Percentiles rank a stretch among this genome's conserved stretches.
Evolutionary conservation across 495 filamentous ascomycete genomes (phyloP).

Genomic region (Neurospora sp.): DNA sequence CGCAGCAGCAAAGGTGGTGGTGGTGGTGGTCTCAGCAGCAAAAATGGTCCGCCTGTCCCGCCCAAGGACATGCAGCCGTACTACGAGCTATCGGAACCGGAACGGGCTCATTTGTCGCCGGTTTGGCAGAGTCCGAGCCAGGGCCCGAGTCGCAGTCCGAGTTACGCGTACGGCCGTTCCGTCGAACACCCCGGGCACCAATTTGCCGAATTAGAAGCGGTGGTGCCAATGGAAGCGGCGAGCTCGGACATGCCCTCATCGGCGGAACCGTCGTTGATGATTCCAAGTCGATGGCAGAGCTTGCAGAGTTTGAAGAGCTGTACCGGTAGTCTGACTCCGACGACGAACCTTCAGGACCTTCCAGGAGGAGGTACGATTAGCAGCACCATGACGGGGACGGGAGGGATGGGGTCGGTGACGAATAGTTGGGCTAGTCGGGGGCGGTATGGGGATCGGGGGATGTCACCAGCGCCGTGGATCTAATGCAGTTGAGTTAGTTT

Average conservation of each 20-base stretch:
- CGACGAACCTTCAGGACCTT: not conserved
- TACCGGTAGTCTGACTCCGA: not conserved
- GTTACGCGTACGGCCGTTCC: not conserved
- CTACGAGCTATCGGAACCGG: slow-evolving; percentile 11
- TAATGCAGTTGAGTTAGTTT: not conserved
- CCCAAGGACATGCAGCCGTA: slow-evolving; percentile 15
- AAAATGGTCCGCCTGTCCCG: slow-evolving; percentile 12
- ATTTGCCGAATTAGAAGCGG: slow-evolving; percentile 11
- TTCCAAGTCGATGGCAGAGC: not conserved
- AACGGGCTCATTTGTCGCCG: not conserved
- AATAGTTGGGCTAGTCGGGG: not conserved
- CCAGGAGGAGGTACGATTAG: not conserved
- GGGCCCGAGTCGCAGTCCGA: not conserved
- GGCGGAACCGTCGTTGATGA: not conserved
- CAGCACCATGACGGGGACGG: not conserved
- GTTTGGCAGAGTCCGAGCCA: not conserved
- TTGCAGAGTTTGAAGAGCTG: not conserved
- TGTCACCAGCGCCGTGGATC: not conserved
- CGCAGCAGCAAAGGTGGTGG: not conserved
- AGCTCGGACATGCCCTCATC: not conserved
- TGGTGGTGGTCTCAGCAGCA: not conserved
- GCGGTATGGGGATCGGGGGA: not conserved
- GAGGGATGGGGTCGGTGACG: not conserved
- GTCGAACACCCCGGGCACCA: not conserved
- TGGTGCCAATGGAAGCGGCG: slow-evolving; percentile 2